A percentile compares a stretch with the other conserved stretches of the same genome.
phyloP scores from a whole-genome alignment of 345 rosid species.

The Citrus sinensis region DNA sequence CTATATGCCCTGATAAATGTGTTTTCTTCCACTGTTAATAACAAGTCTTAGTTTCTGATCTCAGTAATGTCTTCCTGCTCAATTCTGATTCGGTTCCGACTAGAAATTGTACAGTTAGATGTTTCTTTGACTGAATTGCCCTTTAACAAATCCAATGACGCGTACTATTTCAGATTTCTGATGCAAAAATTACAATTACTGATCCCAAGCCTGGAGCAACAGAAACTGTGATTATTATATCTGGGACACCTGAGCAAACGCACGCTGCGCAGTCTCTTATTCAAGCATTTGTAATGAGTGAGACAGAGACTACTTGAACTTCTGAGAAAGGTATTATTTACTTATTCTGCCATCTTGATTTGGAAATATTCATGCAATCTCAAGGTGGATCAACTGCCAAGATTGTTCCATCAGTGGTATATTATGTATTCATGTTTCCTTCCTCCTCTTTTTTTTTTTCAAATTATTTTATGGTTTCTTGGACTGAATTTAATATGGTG shows the following conservation, averaged over 20 bases:
- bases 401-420: not conserved
- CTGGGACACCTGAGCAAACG: constrained; percentile 81
- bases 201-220: constrained; percentile 61
- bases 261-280: constrained; percentile 83
- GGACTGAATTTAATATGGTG: not conserved
- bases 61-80: too few species aligned
- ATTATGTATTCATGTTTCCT: not conserved
- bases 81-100: not conserved
- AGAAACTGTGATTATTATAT: constrained; percentile 60
- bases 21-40: not conserved
- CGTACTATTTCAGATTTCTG: constrained; percentile 49
- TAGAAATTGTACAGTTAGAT: not conserved
- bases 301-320: constrained; percentile 41
- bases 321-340: constrained; percentile 5
- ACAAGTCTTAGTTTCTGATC: not conserved
- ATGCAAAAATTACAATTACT: constrained; percentile 55
- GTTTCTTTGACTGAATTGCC: not conserved
- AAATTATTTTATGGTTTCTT: not conserved
- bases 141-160: not conserved
- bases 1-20: not conserved
- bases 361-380: not conserved
- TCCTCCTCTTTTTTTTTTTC: too few species aligned
- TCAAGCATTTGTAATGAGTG: constrained; percentile 79
- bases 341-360: not conserved
- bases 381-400: not conserved